Percentiles rank a stretch among this genome's conserved stretches.
These are phyloP conservation scores for Phoenix roebelenii DNA, from an alignment of 176 grass and related monocot genomes.

Conservation along the genomic window DNA sequence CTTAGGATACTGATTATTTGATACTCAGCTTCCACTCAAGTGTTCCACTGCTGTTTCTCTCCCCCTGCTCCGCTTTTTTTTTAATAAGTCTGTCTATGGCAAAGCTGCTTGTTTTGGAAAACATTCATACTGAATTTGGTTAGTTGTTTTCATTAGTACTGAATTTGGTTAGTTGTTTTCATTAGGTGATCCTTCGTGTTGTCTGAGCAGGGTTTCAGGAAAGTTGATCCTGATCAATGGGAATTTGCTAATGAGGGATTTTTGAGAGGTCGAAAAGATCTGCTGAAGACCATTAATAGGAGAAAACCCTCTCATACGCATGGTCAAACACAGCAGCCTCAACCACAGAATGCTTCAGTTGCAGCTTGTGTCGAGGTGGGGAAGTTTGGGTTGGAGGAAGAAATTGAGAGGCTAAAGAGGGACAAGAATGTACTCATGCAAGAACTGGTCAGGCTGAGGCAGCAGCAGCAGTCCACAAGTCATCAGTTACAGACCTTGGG, in stretches of 20 bases:
- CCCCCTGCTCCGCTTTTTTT: no score
- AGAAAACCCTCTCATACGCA: slow-evolving; percentile 62
- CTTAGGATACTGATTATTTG: no score
- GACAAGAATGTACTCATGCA: slow-evolving; percentile 99
- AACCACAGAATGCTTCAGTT: slow-evolving; percentile 48
- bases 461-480: slow-evolving; percentile 82
- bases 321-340: slow-evolving; percentile 44
- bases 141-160: not conserved
- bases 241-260: slow-evolving; percentile 99
- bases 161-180: not conserved
- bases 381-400: slow-evolving; percentile 91
- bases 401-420: slow-evolving; percentile 82
- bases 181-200: not conserved
- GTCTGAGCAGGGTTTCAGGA: slow-evolving; percentile 77
- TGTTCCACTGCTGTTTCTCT: no score
- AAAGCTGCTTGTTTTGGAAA: not conserved
- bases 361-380: slow-evolving; percentile 87
- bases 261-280: slow-evolving; percentile 75
- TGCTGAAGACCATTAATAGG: slow-evolving; percentile 83
- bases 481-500: slow-evolving; percentile 77
- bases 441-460: slow-evolving; percentile 73
- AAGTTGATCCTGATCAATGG: slow-evolving; percentile 97
- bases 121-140: not conserved
- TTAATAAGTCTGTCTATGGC: not conserved
- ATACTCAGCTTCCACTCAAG: no score